phyloP scores from a whole-genome alignment of 192 early-diverging fungal genomes.

The Gonapodya prolifera region DNA sequence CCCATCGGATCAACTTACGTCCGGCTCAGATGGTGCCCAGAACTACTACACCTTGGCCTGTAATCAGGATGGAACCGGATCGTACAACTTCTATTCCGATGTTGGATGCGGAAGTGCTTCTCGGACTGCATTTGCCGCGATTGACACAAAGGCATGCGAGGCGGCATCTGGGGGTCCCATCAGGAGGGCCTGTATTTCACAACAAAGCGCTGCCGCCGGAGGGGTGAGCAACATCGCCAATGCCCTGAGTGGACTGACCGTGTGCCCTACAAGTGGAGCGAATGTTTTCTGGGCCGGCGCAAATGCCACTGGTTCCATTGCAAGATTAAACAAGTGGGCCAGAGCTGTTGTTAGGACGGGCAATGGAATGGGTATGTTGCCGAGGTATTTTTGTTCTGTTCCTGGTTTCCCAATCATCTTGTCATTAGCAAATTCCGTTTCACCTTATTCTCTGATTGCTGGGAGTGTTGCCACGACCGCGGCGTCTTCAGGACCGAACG shows the following conservation, averaged over 20 bases:
- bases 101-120: background rate
- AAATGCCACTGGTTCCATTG: background rate
- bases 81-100: background rate
- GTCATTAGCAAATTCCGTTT: too few species aligned
- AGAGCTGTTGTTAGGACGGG: background rate
- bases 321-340: background rate
- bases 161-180: background rate
- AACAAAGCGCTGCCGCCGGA: background rate
- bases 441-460: background rate
- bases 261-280: background rate
- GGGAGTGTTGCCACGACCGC: background rate
- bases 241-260: background rate
- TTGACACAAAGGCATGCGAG: background rate
- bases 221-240: background rate
- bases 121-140: background rate
- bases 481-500: background rate
- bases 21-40: background rate
- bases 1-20: background rate
- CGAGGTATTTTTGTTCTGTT: background rate
- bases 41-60: background rate
- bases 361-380: background rate
- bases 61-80: background rate
- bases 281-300: background rate
- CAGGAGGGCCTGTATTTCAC: background rate
- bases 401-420: too few species aligned